A percentile compares a stretch with the other conserved stretches of the same genome.
phyloP scores from a whole-genome alignment of 345 rosid genomes.

The Eucalyptus grandis region DNA sequence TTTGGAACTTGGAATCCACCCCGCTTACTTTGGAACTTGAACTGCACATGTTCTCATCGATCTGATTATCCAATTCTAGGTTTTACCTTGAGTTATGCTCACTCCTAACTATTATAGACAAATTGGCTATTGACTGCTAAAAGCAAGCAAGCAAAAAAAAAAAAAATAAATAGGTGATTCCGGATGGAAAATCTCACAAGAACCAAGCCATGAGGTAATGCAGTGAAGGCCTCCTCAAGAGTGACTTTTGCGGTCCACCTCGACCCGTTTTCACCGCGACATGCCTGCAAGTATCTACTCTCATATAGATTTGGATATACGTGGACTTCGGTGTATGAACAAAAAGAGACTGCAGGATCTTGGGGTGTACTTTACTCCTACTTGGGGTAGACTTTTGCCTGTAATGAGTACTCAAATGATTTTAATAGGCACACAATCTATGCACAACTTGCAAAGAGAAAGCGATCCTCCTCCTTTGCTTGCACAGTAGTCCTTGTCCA shows the following conservation, averaged over 20 bases:
- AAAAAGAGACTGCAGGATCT: neutral
- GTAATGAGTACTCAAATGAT: neutral
- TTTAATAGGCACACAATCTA: neutral
- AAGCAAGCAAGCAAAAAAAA: neutral
- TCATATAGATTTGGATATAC: neutral
- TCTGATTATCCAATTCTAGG: rapidly evolving
- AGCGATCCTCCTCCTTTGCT: neutral
- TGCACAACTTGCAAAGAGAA: neutral
- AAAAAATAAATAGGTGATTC: neutral
- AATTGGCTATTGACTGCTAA: neutral
- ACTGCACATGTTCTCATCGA: too few relatives aligned
- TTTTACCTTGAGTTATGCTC: too few relatives aligned
- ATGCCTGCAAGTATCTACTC: neutral
- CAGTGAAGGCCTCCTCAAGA: neutral
- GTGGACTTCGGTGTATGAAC: neutral
- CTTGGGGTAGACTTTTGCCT: neutral
- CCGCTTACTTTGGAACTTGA: rapidly evolving
- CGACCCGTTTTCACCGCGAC: neutral
- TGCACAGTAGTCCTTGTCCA: neutral
- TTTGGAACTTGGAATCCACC: too few relatives aligned
- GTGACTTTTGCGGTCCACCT: neutral
- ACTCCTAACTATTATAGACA: neutral
- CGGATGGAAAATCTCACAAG: neutral
- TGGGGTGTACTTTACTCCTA: neutral
- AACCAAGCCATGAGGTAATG: neutral